Percentiles rank a stretch among this genome's conserved stretches.
phyloP scores from a whole-genome alignment of 1,139 yeast species.

The Zygosaccharomyces sapae region DNA sequence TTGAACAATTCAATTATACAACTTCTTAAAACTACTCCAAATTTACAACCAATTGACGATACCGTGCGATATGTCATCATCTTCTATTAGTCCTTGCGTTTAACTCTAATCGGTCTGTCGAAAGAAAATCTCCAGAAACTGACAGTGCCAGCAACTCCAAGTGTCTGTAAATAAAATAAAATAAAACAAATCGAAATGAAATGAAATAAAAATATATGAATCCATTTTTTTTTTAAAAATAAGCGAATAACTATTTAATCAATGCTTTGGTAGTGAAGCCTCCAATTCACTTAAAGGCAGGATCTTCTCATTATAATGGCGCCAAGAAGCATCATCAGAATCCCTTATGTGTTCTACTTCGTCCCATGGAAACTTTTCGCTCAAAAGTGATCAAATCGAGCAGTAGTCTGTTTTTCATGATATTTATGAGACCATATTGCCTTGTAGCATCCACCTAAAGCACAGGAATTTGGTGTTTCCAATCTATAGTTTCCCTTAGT shows the following conservation, averaged over 20 bases:
- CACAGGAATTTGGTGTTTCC: conserved; percentile 87
- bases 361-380: conserved; percentile 44
- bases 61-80: no score
- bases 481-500: conserved; percentile 61
- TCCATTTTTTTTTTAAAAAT: no score
- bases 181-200: not conserved
- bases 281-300: conserved; percentile 36
- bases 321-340: conserved; percentile 34
- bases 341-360: conserved; percentile 44
- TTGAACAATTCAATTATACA: not conserved
- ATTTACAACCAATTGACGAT: no score
- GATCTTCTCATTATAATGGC: conserved; percentile 33
- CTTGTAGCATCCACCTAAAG: conserved; percentile 88
- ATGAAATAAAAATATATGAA: no score
- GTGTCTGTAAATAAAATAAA: not conserved
- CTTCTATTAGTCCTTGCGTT: not conserved
- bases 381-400: conserved; percentile 41
- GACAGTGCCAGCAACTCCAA: conserved; percentile 1
- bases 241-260: not conserved
- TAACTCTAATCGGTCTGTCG: not conserved
- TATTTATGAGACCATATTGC: conserved; percentile 62
- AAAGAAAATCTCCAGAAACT: conserved; percentile 8
- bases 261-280: conserved; percentile 14
- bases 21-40: no score
- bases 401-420: conserved; percentile 12